phyloP scores from a whole-genome alignment of 371 early-diverging fungal species.

The Entomophthora muscae region DNA sequence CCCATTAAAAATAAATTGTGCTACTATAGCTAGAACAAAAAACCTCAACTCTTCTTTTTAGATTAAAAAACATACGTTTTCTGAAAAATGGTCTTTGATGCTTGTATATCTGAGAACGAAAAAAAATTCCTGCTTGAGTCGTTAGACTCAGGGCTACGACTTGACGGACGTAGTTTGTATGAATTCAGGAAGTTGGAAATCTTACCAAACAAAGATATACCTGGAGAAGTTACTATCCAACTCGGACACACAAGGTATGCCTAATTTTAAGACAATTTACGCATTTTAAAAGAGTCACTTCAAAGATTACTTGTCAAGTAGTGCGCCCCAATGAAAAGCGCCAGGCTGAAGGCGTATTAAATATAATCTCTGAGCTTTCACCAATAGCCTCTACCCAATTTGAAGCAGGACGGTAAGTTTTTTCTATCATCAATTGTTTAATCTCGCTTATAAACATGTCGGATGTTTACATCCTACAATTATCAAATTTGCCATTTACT shows the following conservation, averaged over 20 bases:
- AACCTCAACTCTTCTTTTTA: too few species aligned
- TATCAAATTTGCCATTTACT: too few species aligned
- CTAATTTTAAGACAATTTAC: neutral
- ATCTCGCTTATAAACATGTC: too few species aligned
- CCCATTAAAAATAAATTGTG: too few species aligned
- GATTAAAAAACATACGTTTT: too few species aligned
- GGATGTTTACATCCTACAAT: too few species aligned
- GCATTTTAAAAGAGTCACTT: conserved; percentile 38
- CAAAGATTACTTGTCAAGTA: conserved; percentile 71
- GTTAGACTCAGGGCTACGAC: neutral
- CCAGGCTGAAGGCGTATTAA: conserved; percentile 71
- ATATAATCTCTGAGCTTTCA: conserved; percentile 68
- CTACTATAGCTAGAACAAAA: too few species aligned
- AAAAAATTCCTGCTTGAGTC: neutral
- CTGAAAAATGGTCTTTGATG: too few species aligned
- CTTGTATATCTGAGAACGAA: neutral
- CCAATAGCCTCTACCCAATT: conserved; percentile 66
- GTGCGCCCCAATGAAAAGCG: conserved; percentile 57
- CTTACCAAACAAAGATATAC: neutral
- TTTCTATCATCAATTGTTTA: too few species aligned
- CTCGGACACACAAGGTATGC: neutral
- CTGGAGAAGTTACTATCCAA: neutral
- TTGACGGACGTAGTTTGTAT: neutral
- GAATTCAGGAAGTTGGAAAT: neutral
- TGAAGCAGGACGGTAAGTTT: conserved; percentile 37